Base-by-base conservation (phyloP, 495 filamentous ascomycete species). In the Trichoderma erinaceum region DNA sequence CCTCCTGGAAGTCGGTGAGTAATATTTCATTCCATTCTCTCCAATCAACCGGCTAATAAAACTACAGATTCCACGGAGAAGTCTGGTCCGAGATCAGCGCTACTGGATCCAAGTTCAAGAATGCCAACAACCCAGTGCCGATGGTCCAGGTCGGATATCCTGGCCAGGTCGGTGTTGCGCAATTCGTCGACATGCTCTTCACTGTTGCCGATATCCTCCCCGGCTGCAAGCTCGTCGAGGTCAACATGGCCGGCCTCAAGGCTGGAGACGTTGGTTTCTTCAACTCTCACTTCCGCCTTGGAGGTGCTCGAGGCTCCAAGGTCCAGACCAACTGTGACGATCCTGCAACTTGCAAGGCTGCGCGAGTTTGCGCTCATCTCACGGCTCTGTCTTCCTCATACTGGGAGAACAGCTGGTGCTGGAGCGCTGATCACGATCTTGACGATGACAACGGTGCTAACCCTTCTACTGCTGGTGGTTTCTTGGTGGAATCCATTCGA, bases 381-480 rank as follows among this genome's bases (percentile, higher is more conserved):
- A 85, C 89, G 0, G 69, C 82, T 27, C 78, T 69, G 7, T 87
- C 83, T 4, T 77, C 75, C 0, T 73, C 80, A 7, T 90, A 88
- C 70, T 67, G 88, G 64, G 87, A 90, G 73, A 91, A 90, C 69
- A 77, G 77, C 18, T 88, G 87, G 87, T 87, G 85, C 25, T 61
- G 56, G 56, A 61, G 56, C n/a, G 56, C 56, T 7, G 56, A 61
- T 13, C 56, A 61, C 56, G 56, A 61, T 32, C 56, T 68, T 38
- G 44, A 68, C 43, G 67, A 68, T 35, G 67, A 68, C 38, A 50
- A 64, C 38, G 67, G 38, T 12, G 67, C 67, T 1, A 64, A 68
- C 41, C 67, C 67, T 1, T 68, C 67, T 1, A 68, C 67, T 5
- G 67, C 25, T 25, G 71, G 67, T n/a, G 71, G 69, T 11, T 67